phyloP scores from a whole-genome alignment of 129 eudicot species.

The Solidago caesia region DNA sequence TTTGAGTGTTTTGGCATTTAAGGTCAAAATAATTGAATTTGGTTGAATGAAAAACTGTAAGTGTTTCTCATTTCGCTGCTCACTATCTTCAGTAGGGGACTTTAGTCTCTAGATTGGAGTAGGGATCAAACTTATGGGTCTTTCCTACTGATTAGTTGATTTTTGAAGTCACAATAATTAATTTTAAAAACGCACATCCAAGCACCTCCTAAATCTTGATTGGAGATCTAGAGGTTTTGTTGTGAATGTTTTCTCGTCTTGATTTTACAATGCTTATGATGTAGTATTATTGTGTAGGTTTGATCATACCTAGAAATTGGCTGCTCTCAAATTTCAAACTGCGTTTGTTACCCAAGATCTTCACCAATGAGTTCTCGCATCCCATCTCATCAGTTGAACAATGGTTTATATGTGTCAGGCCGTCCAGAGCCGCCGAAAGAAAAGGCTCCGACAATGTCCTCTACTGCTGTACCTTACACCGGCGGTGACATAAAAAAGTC shows the following conservation, averaged over 20 bases:
- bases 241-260: not conserved
- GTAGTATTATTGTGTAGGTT: slow-evolving; percentile 23
- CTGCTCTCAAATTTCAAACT: not conserved
- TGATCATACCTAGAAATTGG: slow-evolving; percentile 15
- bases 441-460: slow-evolving; percentile 81
- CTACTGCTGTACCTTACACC: slow-evolving; percentile 73
- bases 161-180: not conserved
- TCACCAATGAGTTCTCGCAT: slow-evolving; percentile 67
- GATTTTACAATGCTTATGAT: not conserved
- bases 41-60: too few species aligned
- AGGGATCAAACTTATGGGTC: too few species aligned
- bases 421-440: slow-evolving; percentile 91
- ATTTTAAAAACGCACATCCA: not conserved
- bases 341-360: slow-evolving; percentile 16
- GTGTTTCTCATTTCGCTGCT: too few species aligned
- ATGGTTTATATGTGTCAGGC: slow-evolving; percentile 79
- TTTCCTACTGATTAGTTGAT: not conserved
- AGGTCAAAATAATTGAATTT: too few species aligned
- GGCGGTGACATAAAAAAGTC: slow-evolving; percentile 86
- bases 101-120: too few species aligned
- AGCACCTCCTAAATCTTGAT: not conserved
- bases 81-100: too few species aligned
- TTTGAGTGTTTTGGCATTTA: too few species aligned
- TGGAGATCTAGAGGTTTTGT: not conserved
- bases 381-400: slow-evolving; percentile 75